Base-by-base conservation (phyloP, 83 land plant species). In the Diphasiastrum complanatum region DNA sequence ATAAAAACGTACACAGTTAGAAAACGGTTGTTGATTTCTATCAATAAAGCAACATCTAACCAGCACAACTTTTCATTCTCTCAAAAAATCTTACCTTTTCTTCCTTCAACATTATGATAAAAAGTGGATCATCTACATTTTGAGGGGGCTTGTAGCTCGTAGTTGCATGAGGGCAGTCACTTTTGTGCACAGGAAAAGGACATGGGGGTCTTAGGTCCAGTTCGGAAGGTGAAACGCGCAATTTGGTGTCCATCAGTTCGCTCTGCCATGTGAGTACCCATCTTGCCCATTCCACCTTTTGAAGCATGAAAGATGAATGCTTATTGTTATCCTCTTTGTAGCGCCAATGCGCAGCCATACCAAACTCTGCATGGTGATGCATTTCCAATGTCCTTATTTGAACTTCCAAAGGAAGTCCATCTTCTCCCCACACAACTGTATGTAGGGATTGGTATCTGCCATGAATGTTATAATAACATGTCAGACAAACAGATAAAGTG, bases 321-420 rank as follows among this genome's bases (percentile, higher is more conserved):
- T 73, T 53, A 32, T 78, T 71, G 55, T 82, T 77, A 25, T 81
- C 88, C 45, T 92, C 98, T 67, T 92, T 92, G 71, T 92, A 92
- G 49, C 91, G 76, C 98, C 98, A 92, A 33, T 92, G 98, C 49
- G 98, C 96, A 47, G 96, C 98, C 62, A 88, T 66, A 31, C 98
- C 98, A 72, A 66, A 89, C 47, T 92, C 98, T 36, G 96, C 98
- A 35, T 89, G 91, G 20, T 71, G 70, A 69, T 92, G 98, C 98
- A 92, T 92, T 55, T 83, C 82, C 57, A 66, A 83, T 5, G 98
- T 92, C 26, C 98, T 62, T 14, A 92, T 89, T 47, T 92, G 98
- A 66, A 92, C 82, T 67, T 92, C 98, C 70, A 92, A 57, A 1
- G 96, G 98, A 28, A 73, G 75, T 65, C 67, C 77, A 60, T 77